Evolutionary conservation across 106 monocot species (phyloP).

Genomic region (Dendrobium nobile): DNA sequence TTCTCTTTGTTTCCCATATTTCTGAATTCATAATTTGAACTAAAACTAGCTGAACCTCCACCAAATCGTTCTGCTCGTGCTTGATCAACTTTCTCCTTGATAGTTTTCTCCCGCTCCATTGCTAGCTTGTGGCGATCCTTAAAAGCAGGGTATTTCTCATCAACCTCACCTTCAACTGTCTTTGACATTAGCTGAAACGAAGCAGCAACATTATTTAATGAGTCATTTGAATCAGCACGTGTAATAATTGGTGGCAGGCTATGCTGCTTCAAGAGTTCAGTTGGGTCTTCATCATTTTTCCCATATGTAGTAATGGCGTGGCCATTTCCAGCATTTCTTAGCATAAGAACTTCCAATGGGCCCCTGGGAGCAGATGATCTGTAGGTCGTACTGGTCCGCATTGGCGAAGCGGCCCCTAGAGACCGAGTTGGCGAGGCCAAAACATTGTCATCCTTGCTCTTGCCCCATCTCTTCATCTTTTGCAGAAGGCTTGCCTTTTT

Average conservation of each 20-base stretch:
- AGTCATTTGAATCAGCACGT: constrained; percentile 28
- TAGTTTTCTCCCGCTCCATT: constrained; percentile 70
- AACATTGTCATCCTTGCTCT: constrained; percentile 66
- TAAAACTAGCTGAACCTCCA: constrained; percentile 10
- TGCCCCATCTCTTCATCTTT: constrained; percentile 91
- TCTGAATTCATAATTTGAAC: constrained; percentile 16
- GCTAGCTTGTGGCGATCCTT: constrained; percentile 93
- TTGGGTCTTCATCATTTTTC: constrained; percentile 41
- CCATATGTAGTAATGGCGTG: constrained; percentile 83
- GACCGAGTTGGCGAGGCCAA: constrained; percentile 54
- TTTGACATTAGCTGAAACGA: constrained; percentile 92
- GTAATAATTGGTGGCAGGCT: constrained; percentile 36
- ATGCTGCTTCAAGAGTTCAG: constrained; percentile 25
- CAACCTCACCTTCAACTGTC: constrained; percentile 73
- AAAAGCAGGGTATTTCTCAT: constrained; percentile 87
- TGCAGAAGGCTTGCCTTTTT: constrained; percentile 73
- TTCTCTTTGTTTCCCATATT: constrained; percentile 23
- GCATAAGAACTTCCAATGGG: constrained; percentile 79
- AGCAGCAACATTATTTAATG: constrained; percentile 49
- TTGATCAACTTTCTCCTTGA: constrained; percentile 84
- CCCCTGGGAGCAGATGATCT: constrained; percentile 38
- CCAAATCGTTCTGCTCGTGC: constrained; percentile 72
- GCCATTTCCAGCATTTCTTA: constrained; percentile 77
- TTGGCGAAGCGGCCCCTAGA: constrained; percentile 45
- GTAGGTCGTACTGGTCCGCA: constrained; percentile 27